phyloP scores from a whole-genome alignment of 2,329 filamentous ascomycete genomes.

The Nemania sp. region DNA sequence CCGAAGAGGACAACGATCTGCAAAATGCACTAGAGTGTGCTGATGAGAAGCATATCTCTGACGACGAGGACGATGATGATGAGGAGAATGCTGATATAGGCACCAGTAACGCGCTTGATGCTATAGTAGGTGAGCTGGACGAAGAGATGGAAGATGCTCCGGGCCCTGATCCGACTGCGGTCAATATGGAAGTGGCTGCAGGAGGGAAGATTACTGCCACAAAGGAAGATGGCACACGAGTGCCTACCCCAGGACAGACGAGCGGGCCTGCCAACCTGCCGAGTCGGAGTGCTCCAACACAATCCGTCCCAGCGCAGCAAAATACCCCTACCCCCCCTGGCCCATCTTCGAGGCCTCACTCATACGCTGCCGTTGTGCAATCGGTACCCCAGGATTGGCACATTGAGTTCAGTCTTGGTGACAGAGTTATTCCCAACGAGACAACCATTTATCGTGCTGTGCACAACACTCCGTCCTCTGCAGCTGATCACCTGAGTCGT shows the following conservation, averaged over 20 bases:
- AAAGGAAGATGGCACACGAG: slow-evolving; percentile 86
- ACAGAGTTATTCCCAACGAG: slow-evolving; percentile 82
- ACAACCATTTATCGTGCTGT: slow-evolving; percentile 96
- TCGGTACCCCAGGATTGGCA: slow-evolving; percentile 91
- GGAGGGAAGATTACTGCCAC: slow-evolving; percentile 87
- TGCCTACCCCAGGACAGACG: slow-evolving; percentile 77
- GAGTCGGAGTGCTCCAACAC: slow-evolving; percentile 42
- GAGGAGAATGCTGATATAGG: slow-evolving; percentile 64
- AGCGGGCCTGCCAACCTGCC: slow-evolving; percentile 44
- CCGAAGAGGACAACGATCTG: slow-evolving; percentile 63
- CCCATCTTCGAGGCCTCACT: slow-evolving; percentile 68
- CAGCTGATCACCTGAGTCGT: slow-evolving; percentile 69
- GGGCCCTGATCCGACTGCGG: slow-evolving; percentile 81
- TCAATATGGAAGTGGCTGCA: slow-evolving; percentile 87
- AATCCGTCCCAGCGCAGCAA: slow-evolving; percentile 47
- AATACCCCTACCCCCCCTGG: slow-evolving; percentile 39
- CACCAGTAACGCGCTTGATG: slow-evolving; percentile 72
- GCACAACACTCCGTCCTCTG: slow-evolving; percentile 60
- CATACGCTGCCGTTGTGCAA: slow-evolving; percentile 84
- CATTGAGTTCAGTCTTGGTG: slow-evolving; percentile 90
- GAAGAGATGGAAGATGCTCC: slow-evolving; percentile 76
- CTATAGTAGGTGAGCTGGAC: slow-evolving; percentile 88
- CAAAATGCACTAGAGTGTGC: slow-evolving; percentile 85
- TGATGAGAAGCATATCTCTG: slow-evolving; percentile 83
- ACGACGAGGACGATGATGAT: slow-evolving; percentile 72